Percentiles rank a stretch among this genome's conserved stretches.
Evolutionary conservation across 768 basidiomycete species (phyloP).

Genomic region (Amanita thiersii): DNA sequence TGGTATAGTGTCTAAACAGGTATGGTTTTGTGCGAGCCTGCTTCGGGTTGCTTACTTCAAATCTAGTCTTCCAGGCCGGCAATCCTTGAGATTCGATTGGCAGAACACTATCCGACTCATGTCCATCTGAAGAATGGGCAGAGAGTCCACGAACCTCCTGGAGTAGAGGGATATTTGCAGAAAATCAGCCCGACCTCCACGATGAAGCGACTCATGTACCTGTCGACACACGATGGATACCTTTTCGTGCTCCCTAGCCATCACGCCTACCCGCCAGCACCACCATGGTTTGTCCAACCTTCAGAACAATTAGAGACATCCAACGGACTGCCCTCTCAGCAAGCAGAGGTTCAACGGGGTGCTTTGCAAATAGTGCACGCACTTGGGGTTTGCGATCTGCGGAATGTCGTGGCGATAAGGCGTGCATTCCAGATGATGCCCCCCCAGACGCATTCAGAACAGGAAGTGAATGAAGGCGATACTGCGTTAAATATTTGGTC

Average conservation of each 20-base stretch:
- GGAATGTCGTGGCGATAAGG: conserved; percentile 56
- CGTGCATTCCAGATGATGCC: conserved; percentile 48
- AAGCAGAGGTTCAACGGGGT: conserved; percentile 55
- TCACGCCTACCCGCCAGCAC: conserved; percentile 59
- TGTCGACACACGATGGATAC: conserved; percentile 64
- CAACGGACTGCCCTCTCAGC: conserved; percentile 30
- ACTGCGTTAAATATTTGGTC: conserved; percentile 24
- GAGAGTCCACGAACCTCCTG: conserved; percentile 64
- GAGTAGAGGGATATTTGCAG: conserved; percentile 82
- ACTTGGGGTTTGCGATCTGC: conserved; percentile 65
- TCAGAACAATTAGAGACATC: conserved; percentile 19
- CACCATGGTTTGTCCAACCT: conserved; percentile 42
- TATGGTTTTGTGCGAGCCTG: conserved; percentile 20
- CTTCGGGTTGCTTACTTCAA: conserved; percentile 6
- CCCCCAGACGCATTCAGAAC: conserved; percentile 26
- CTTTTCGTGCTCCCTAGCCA: conserved; percentile 51
- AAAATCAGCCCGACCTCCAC: conserved; percentile 56
- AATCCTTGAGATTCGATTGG: conserved; percentile 67
- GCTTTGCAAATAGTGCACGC: conserved; percentile 54
- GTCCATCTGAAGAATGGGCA: conserved; percentile 37
- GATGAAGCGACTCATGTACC: conserved; percentile 53
- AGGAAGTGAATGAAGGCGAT: conserved; percentile 22
- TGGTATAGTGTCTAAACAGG: conserved; percentile 69
- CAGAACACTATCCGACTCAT: conserved; percentile 53
- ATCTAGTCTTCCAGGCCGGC: conserved; percentile 31